Conservation (phyloP, 1,284 basidiomycete genomes). For the Ganoderma lucidum region DNA sequence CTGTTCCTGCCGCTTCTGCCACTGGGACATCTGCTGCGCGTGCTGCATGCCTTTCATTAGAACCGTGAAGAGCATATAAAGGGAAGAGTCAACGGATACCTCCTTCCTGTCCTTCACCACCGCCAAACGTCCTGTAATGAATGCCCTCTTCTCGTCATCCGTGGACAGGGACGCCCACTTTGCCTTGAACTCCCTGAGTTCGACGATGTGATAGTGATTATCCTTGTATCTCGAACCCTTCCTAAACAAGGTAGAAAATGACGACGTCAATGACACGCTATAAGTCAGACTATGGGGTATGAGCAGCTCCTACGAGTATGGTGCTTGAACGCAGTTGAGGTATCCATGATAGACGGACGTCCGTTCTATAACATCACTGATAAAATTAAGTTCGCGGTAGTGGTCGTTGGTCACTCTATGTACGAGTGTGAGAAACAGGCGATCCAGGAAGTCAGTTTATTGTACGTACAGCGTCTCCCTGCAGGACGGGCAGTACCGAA, state of each 20-base stretch:
- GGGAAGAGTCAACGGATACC: background rate
- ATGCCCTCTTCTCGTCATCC: constrained; percentile 9
- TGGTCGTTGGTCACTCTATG: background rate
- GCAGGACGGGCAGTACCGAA: constrained; percentile 16
- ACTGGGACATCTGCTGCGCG: background rate
- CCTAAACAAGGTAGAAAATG: background rate
- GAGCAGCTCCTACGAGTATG: background rate
- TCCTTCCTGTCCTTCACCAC: constrained; percentile 1
- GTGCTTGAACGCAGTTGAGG: background rate
- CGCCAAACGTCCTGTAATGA: background rate
- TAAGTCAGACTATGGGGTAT: background rate
- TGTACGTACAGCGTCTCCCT: background rate
- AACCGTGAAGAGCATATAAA: too few species aligned
- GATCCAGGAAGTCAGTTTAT: background rate
- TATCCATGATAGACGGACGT: background rate
- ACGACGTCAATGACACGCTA: too few species aligned
- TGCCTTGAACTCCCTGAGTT: constrained; percentile 1
- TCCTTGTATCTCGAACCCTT: background rate
- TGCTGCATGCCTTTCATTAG: background rate
- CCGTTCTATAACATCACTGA: background rate
- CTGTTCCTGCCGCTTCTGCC: background rate
- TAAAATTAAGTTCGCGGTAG: background rate
- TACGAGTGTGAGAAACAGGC: background rate
- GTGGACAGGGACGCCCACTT: constrained; percentile 7
- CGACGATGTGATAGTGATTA: background rate